Evolutionary conservation across 768 basidiomycete species (phyloP).

Genomic region (Calocera cornea): DNA sequence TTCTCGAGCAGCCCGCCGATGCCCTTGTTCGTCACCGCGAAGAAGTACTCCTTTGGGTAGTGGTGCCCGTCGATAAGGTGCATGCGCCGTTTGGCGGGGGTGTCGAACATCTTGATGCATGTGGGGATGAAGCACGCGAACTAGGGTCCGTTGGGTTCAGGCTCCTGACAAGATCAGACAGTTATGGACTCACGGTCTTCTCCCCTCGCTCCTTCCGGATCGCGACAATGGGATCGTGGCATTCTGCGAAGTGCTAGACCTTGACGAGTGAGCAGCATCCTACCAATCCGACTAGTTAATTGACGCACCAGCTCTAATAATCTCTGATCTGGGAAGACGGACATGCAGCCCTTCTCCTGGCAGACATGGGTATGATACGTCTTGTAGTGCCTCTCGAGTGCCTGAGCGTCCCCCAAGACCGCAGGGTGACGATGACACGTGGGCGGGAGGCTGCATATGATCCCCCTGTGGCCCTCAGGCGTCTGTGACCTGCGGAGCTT

Average conservation of each 20-base stretch:
- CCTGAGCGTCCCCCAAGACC: conserved; percentile 46
- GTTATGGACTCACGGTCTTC: conserved; percentile 51
- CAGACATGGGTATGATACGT: conserved; percentile 76
- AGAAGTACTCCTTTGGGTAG: conserved; percentile 83
- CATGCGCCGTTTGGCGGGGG: conserved; percentile 60
- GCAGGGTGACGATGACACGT: conserved; percentile 62
- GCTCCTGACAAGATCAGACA: too few relatives aligned
- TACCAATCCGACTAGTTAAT: background rate
- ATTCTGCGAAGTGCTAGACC: conserved; percentile 42
- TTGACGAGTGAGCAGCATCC: conserved; percentile 5
- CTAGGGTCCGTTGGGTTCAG: conserved; percentile 24
- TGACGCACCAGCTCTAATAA: conserved; percentile 62
- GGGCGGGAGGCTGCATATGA: conserved; percentile 66
- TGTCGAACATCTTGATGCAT: conserved; percentile 48
- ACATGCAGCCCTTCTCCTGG: conserved; percentile 50
- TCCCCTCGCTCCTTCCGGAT: conserved; percentile 66
- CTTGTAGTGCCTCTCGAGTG: conserved; percentile 72
- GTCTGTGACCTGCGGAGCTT: background rate
- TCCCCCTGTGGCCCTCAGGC: background rate
- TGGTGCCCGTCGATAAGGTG: conserved; percentile 72
- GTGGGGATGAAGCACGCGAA: conserved; percentile 62
- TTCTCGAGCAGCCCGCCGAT: conserved; percentile 62
- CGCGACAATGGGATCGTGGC: conserved; percentile 74
- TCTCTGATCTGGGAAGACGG: conserved; percentile 74
- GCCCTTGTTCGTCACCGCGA: conserved; percentile 82